phyloP scores from a whole-genome alignment of 164 flowering plant species.

The Amborella trichopoda region DNA sequence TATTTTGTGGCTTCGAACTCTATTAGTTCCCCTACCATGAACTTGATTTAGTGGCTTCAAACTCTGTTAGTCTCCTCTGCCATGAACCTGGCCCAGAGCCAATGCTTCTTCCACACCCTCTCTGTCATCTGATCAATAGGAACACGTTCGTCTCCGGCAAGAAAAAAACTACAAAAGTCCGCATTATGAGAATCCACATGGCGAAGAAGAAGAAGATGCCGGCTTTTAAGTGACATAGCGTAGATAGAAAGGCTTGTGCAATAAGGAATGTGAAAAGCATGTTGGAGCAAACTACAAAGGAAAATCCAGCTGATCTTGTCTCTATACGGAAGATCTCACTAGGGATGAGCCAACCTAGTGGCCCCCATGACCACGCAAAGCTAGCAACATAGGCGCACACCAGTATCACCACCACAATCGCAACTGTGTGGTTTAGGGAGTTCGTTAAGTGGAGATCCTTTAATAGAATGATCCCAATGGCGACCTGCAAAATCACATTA shows the following conservation, averaged over 20 bases:
- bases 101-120: slow-evolving; percentile 82
- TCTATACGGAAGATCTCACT: slow-evolving; percentile 52
- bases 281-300: slow-evolving; percentile 58
- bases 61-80: slow-evolving; percentile 21
- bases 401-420: slow-evolving; percentile 24
- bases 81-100: slow-evolving; percentile 86
- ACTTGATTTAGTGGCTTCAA: no score
- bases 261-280: slow-evolving; percentile 68
- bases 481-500: slow-evolving; percentile 7
- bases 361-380: slow-evolving; percentile 71
- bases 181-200: slow-evolving; percentile 44
- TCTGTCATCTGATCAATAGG: slow-evolving; percentile 95
- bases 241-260: slow-evolving; percentile 65
- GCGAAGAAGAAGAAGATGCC: slow-evolving; percentile 64
- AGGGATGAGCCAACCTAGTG: slow-evolving; percentile 58
- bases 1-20: no score
- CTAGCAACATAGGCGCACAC: slow-evolving; percentile 35
- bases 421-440: slow-evolving; percentile 11
- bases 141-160: slow-evolving; percentile 29
- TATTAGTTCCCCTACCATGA: no score
- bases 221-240: slow-evolving; percentile 52
- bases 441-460: slow-evolving; percentile 13
- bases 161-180: slow-evolving; percentile 25
- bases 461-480: slow-evolving; percentile 24
- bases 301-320: slow-evolving; percentile 47